Base-by-base conservation (phyloP, 1,139 yeast genomes). In the Yamadazyma songkhlaensis region DNA sequence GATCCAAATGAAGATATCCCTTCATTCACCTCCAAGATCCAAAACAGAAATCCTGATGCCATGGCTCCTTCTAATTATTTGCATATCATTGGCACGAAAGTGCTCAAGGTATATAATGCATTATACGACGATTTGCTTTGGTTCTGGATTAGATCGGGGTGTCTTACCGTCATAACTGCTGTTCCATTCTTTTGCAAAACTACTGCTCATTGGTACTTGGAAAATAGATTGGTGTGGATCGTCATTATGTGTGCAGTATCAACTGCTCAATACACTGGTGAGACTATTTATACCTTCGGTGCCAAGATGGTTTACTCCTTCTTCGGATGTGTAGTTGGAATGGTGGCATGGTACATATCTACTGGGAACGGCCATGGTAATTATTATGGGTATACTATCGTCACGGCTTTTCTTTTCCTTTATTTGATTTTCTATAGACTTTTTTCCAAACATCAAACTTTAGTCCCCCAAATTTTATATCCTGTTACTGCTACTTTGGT, bases 311-410 rank as follows among this genome's bases (percentile, higher is more conserved):
- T 49, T 1, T 62, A 59, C 34, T 47, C 68, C 2, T 58, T 64
- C 35, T 48, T 57, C 35, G 72, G 72, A 4, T 53, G 61, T 27
- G 32, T 66, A 6, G 35, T 55, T 3, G 72, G 70, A 4, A 49
- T 62, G 56, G 59, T 62, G 3, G 56, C 59, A 2, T 65, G 72
- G 72, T 64, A 64, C 39, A 59, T 66, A n/a, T 59, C 67, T 2
- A 36, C 62, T 14, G 69, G 69, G 1, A 48, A 45, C 33, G 63
- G 61, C 5, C 10, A 33, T 6, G 70, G 70, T 6, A 66, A 63
- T 38, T 51, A 53, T 27, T 64, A 63, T 43, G 71, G 70, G 0
- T 63, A 47, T 41, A 51, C 57, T 3, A 60, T 52, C 1, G 72
- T 64, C 1, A 51, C 59, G 6, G 65, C 59, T 2, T 53, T 64